These are phyloP conservation scores for Hyphopichia fennica DNA, from an alignment of 1,139 yeast genomes.

Conservation along the genomic window DNA sequence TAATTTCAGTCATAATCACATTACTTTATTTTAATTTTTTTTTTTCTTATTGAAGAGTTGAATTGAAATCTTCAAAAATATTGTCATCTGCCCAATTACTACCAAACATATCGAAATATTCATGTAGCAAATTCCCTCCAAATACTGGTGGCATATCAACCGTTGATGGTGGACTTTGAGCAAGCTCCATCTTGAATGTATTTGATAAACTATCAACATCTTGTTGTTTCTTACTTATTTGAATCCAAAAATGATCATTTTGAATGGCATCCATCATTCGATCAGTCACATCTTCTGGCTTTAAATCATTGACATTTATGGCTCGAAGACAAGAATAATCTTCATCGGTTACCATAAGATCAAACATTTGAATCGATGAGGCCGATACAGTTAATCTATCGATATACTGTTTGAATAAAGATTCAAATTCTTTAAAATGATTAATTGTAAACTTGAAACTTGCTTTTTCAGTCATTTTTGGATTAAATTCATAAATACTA, in stretches of 20 bases:
- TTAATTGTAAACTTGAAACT: neutral
- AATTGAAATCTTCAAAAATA: neutral
- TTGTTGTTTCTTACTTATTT: neutral
- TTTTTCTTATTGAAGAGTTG: neutral
- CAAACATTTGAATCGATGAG: neutral
- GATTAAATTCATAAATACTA: slow-evolving; percentile 1
- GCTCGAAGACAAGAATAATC: neutral
- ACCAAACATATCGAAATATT: slow-evolving; percentile 3
- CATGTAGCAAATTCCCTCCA: slow-evolving; percentile 2
- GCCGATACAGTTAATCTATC: neutral
- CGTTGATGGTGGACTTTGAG: neutral
- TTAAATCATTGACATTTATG: neutral
- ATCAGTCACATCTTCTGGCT: neutral
- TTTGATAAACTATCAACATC: slow-evolving; percentile 1
- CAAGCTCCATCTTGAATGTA: slow-evolving; percentile 1
- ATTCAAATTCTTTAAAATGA: slow-evolving; percentile 1
- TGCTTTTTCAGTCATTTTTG: slow-evolving; percentile 1
- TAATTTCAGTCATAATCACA: too few species aligned
- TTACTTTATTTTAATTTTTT: too few species aligned
- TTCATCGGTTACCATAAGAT: neutral
- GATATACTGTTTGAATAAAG: neutral
- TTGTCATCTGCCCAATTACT: neutral
- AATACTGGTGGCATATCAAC: neutral
- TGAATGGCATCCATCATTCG: slow-evolving; percentile 1
- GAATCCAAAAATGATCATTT: slow-evolving; percentile 4